Base-by-base conservation (phyloP, 108 stramenopile species). In the Cyclotella baltica region DNA sequence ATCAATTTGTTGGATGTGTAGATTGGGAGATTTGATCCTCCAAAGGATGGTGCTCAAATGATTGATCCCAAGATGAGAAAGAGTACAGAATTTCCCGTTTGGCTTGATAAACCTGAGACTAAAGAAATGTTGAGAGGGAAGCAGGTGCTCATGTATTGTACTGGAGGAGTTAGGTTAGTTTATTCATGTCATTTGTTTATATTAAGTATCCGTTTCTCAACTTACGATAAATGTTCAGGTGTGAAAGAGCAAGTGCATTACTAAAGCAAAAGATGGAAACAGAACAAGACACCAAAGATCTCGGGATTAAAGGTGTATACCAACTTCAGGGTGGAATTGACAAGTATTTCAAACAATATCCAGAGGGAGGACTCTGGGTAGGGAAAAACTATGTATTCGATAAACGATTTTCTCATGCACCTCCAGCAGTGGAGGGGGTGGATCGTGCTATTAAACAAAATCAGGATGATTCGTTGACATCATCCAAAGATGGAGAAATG, bases 351-450 rank as follows among this genome's bases (percentile, higher is more conserved):
- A 81, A 97, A 64, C 68, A 81, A 27, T 97, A 90, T 76, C 93
- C 92, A 18, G 90, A 88, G 43, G 97, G 95, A 19, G 97, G 97
- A 5, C 73, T 88, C 27, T 97, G 93, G 93, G 71, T 80, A 48
- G 97, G 97, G 0, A 97, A 96, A 75, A 97, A 97, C 51, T 95
- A 92, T 70, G 90, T 91, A 0, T 97, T 97, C 79, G 97, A 97
- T 70, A 95, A 95, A 71, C 83, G 96, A 19, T 97, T 95, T 87
- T 85, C 91, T 6, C 96, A 97, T 71, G 92, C 89, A 18, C 92
- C 92, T 18, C 88, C 88, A 27, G 76, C 75, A 37, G 67, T 86
- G 8, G 88, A 91, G 38, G 89, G 74, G 18, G 77, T 83, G 48
- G 77, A 79, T 33, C 70, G 78, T 16, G 68, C 73, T 31, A 85